Base-by-base conservation (phyloP, 139 green algal species). In the Auxenochlorella pyrenoidosa region DNA sequence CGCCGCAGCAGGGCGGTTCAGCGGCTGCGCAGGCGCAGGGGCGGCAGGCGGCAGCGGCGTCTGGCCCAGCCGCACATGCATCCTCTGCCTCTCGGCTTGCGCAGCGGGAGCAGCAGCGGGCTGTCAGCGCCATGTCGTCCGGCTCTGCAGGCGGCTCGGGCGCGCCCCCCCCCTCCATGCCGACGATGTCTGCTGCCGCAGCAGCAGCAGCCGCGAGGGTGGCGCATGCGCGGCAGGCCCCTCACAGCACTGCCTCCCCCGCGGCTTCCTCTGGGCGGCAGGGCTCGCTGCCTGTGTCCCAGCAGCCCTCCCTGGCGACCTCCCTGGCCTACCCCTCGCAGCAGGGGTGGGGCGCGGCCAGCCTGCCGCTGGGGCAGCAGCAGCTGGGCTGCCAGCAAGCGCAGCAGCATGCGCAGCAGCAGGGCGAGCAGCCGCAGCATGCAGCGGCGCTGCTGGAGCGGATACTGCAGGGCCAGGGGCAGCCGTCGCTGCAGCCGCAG, bases 391-490 rank as follows among this genome's bases (percentile, higher is more conserved):
- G 18, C 66, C 66, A 40, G 66, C 66, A 73, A 28, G 66, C 63
- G 85, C 43, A 19, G 75, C 66, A 78, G 86, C 79, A 44, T 3
- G 70, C 26, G 32, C 87, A 34, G 70, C 40, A 75, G 44, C 58
- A 84, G 79, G 66, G 15, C 30, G 30, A 73, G 32, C 66, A 73
- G 34, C 66, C 66, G 28, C 66, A 73, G 66, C 66, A 36, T 16
- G 66, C 66, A 5, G 30, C 40, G 32, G 13, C 32, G 66, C 66
- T 73, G 66, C 66, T 36, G 32, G 32, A 73, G 66, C 28, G 13
- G 32, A 73, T 63, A 8, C 54, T 63, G 54, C 54, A 63, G 54
- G 54, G 54, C 15, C 54, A 63, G 12, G 54, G 54, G 16, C 54
- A 22, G 54, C 54, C 54, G 54, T 24, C 54, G 15, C 54, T 63